phyloP scores from a whole-genome alignment of 2,329 filamentous ascomycete species.

The Trichoderma endophyticum region DNA sequence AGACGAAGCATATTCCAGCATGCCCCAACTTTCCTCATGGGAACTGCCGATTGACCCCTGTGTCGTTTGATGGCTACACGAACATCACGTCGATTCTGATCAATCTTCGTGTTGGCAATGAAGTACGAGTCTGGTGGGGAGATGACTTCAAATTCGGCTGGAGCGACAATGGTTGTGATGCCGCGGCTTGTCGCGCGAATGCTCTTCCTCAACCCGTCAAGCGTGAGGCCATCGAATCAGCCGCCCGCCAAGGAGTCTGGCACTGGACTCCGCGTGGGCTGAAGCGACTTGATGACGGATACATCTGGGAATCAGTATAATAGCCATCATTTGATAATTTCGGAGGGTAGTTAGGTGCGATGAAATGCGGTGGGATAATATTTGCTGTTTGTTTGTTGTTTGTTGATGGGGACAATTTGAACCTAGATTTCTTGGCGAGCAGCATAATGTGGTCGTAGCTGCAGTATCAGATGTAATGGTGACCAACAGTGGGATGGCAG shows the following conservation, averaged over 20 bases:
- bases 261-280: conserved; percentile 34
- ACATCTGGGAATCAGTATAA: conserved; percentile 31
- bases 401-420: conserved; percentile 33
- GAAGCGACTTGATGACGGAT: conserved; percentile 33
- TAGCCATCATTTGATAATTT: conserved; percentile 22
- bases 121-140: conserved; percentile 41
- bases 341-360: conserved; percentile 24
- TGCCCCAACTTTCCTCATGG: conserved; percentile 35
- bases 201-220: conserved; percentile 29
- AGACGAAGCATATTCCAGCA: conserved; percentile 38
- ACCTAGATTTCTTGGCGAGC: conserved; percentile 34
- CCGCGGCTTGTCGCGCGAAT: conserved; percentile 35
- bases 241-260: conserved; percentile 34
- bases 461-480: conserved; percentile 31
- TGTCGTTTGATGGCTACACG: conserved; percentile 38
- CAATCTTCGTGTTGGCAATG: conserved; percentile 36
- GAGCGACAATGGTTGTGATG: conserved; percentile 41
- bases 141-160: conserved; percentile 41
- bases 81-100: conserved; percentile 40
- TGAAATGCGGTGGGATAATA: conserved; percentile 29
- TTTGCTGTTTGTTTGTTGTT: conserved; percentile 29
- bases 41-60: conserved; percentile 34
- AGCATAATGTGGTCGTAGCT: conserved; percentile 31
- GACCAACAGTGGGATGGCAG: conserved; percentile 25
- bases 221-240: conserved; percentile 32